A percentile compares a stretch with the other conserved stretches of the same genome.
Conservation (phyloP, 2,329 filamentous ascomycete species). For the Colletotrichum magnum region DNA sequence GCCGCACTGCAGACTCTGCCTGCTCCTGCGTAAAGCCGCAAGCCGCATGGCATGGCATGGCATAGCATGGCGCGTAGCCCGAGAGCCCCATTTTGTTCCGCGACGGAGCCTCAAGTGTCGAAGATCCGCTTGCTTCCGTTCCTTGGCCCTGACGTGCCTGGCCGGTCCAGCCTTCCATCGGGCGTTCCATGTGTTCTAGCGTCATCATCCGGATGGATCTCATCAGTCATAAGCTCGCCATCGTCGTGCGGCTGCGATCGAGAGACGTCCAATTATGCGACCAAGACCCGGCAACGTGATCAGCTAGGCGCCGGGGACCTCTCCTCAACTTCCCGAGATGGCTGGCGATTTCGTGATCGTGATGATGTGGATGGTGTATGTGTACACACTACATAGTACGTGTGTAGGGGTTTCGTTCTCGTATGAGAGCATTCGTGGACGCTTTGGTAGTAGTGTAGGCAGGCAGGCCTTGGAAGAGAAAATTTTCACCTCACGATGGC, state of each 20-base stretch:
- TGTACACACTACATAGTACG: constrained; percentile 9
- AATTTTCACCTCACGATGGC: constrained; percentile 39
- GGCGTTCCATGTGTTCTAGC: constrained; percentile 34
- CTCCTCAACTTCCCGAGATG: constrained; percentile 20
- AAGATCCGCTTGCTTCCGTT: constrained; percentile 40
- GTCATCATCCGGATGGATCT: constrained; percentile 35
- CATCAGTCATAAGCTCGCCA: constrained; percentile 41
- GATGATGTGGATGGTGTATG: not conserved
- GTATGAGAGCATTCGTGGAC: too few species aligned
- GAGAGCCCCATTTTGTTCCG: constrained; percentile 38
- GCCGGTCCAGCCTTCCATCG: constrained; percentile 34
- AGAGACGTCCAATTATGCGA: constrained; percentile 27
- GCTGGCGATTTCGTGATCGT: constrained; percentile 16
- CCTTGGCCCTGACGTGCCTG: constrained; percentile 31
- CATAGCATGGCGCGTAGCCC: constrained; percentile 12
- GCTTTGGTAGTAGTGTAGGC: too few species aligned
- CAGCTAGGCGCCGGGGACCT: constrained; percentile 8
- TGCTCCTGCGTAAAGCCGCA: constrained; percentile 26
- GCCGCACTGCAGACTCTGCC: not conserved
- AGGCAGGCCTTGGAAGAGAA: constrained; percentile 1
- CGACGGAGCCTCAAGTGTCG: constrained; percentile 25
- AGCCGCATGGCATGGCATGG: constrained; percentile 1
- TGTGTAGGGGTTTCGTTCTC: too few species aligned
- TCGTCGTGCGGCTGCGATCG: constrained; percentile 25
- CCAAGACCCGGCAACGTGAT: constrained; percentile 29